These are phyloP conservation scores for Eimeria acervulina DNA, from an alignment of 169 alveolate genomes.

Conservation along the genomic window DNA sequence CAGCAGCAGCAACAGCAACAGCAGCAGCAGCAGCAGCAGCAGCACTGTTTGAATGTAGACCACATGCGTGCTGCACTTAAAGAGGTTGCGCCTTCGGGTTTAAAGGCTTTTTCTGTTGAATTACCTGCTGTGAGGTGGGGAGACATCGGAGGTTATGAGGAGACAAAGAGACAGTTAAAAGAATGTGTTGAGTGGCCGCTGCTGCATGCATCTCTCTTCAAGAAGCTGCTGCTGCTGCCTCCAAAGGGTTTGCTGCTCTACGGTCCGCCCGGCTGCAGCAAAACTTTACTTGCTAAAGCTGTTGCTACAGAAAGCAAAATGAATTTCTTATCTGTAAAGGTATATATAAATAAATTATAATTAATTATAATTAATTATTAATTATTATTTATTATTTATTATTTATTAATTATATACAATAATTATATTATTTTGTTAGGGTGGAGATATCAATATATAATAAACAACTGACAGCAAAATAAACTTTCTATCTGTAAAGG, in stretches of 20 bases:
- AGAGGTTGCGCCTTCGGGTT: constrained; percentile 97
- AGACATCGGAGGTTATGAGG: constrained; percentile 99
- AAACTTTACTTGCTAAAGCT: constrained; percentile 99
- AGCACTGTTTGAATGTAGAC: not conserved
- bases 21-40: constrained; percentile 3
- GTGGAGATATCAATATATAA: too few relatives aligned
- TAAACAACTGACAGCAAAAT: too few relatives aligned
- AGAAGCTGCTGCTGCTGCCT: constrained; percentile 96
- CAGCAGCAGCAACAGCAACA: not conserved
- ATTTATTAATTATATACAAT: not conserved
- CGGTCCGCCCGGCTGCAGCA: constrained; percentile 99
- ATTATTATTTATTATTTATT: not conserved
- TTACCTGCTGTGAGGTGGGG: constrained; percentile 98
- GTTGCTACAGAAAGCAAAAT: constrained; percentile 99
- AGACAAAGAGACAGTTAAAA: constrained; percentile 91
- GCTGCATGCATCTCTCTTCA: constrained; percentile 97
- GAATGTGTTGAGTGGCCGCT: constrained; percentile 95
- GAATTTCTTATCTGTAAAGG: constrained; percentile 97
- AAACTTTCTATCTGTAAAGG: not conserved
- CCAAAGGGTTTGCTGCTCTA: constrained; percentile 99
- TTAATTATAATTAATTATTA: too few relatives aligned
- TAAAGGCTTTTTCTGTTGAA: constrained; percentile 98
- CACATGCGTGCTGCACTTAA: constrained; percentile 96
- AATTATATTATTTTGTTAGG: not conserved
- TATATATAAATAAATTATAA: not conserved